phyloP scores from a whole-genome alignment of 768 basidiomycete genomes.

The Calvatia gigantea region DNA sequence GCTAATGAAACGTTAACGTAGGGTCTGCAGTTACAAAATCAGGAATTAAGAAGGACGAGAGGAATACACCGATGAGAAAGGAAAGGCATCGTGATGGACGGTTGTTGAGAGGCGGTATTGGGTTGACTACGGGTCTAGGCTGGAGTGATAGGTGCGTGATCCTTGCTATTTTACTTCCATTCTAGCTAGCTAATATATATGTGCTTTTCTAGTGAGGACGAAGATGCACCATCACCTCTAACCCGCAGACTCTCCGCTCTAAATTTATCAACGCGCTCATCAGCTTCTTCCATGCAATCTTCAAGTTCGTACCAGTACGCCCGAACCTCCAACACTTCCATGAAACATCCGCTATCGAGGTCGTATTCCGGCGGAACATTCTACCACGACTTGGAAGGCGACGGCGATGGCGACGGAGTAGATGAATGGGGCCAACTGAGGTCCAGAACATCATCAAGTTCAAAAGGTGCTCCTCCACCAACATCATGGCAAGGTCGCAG shows the following conservation, averaged over 20 bases:
- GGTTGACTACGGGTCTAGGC: constrained; percentile 67
- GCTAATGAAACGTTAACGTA: constrained; percentile 3
- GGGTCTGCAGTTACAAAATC: constrained; percentile 32
- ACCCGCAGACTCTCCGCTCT: constrained; percentile 60
- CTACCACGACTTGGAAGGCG: constrained; percentile 17
- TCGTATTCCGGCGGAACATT: constrained; percentile 31
- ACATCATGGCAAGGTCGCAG: constrained; percentile 22
- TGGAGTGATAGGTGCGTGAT: constrained; percentile 69
- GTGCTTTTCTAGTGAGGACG: constrained; percentile 53
- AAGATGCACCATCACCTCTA: constrained; percentile 66
- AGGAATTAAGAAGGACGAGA: constrained; percentile 45
- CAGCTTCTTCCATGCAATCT: constrained; percentile 37
- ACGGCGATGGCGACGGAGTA: constrained; percentile 16
- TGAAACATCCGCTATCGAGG: constrained; percentile 28
- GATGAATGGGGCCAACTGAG: constrained; percentile 20
- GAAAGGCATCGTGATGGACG: constrained; percentile 61
- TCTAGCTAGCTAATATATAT: neutral
- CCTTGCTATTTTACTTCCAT: neutral
- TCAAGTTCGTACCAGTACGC: constrained; percentile 14
- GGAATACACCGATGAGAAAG: constrained; percentile 54
- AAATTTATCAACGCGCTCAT: constrained; percentile 45
- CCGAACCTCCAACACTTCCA: constrained; percentile 8
- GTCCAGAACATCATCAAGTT: constrained; percentile 6
- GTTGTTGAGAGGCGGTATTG: constrained; percentile 57
- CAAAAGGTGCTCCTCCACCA: constrained; percentile 16